Conservation (phyloP, 495 filamentous ascomycete species). For the Xylaria palmicola region DNA sequence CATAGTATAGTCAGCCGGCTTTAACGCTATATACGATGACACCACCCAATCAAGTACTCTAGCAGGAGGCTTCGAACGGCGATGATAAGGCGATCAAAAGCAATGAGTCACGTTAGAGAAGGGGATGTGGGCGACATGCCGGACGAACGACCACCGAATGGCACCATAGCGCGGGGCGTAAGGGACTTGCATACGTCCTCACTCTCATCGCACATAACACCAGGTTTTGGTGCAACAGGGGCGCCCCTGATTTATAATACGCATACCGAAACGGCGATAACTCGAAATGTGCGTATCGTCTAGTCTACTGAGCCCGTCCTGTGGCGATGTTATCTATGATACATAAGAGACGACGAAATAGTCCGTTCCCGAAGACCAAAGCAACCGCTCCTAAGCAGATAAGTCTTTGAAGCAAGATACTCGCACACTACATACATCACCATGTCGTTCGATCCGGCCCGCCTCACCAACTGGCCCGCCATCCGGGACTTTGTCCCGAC, state of each 20-base stretch:
- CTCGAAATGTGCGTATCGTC: too few species aligned
- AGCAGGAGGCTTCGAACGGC: too few species aligned
- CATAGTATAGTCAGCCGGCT: too few species aligned
- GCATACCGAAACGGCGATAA: background rate
- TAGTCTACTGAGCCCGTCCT: too few species aligned
- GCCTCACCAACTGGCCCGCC: conserved; percentile 13
- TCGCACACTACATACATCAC: background rate
- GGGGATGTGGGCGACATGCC: too few species aligned
- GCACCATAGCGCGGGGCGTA: background rate
- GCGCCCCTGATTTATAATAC: background rate
- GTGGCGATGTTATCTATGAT: too few species aligned
- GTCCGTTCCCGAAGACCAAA: background rate
- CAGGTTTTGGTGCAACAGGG: background rate
- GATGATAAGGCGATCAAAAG: too few species aligned
- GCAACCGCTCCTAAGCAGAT: background rate
- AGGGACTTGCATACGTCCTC: background rate
- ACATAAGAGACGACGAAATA: background rate
- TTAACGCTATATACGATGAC: too few species aligned
- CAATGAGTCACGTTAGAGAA: too few species aligned
- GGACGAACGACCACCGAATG: background rate
- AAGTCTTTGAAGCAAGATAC: background rate
- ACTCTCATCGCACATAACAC: background rate
- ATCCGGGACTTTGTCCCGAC: conserved; percentile 17
- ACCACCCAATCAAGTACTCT: too few species aligned
- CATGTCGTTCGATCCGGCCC: conserved; percentile 5